phyloP scores from a whole-genome alignment of 2,329 filamentous ascomycete species.

The Cladophialophora yegresii region DNA sequence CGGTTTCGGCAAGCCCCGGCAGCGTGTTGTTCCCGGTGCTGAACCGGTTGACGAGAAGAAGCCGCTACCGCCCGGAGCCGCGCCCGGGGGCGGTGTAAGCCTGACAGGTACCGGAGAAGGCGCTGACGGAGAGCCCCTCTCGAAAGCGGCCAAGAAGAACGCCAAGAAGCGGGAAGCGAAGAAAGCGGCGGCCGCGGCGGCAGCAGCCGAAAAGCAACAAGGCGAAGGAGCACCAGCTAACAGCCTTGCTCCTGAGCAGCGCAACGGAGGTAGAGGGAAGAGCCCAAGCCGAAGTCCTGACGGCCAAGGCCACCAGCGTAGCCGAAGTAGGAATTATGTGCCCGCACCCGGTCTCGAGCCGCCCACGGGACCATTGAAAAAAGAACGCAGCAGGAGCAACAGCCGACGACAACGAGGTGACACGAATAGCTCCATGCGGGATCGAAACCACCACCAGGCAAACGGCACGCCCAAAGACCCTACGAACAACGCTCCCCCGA shows the following conservation, averaged over 20 bases:
- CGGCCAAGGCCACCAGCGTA: conserved; percentile 56
- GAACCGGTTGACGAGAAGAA: conserved; percentile 63
- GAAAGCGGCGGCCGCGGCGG: conserved; percentile 79
- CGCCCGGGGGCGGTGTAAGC: conserved; percentile 65
- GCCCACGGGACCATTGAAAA: conserved; percentile 32
- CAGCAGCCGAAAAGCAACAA: conserved; percentile 55
- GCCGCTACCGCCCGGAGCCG: conserved; percentile 67
- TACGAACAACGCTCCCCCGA: conserved; percentile 21
- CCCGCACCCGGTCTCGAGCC: conserved; percentile 31
- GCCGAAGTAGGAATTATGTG: conserved; percentile 48
- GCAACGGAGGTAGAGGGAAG: conserved; percentile 33
- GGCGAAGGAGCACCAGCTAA: conserved; percentile 1
- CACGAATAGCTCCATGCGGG: conserved; percentile 23
- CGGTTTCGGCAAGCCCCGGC: conserved; percentile 73
- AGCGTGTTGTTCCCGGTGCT: conserved; percentile 83
- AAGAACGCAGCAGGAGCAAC: conserved; percentile 37
- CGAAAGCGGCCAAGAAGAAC: conserved; percentile 87
- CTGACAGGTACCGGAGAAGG: conserved; percentile 65
- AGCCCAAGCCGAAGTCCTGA: conserved; percentile 48
- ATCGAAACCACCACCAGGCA: conserved; percentile 18
- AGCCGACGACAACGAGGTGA: conserved; percentile 39
- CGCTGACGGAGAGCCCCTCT: conserved; percentile 67
- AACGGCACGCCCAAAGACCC: conserved; percentile 31
- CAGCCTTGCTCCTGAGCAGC: conserved; percentile 29
- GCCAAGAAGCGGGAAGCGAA: conserved; percentile 98